Conservation (phyloP, 257 asterid species). For the Salvia miltiorrhiza region DNA sequence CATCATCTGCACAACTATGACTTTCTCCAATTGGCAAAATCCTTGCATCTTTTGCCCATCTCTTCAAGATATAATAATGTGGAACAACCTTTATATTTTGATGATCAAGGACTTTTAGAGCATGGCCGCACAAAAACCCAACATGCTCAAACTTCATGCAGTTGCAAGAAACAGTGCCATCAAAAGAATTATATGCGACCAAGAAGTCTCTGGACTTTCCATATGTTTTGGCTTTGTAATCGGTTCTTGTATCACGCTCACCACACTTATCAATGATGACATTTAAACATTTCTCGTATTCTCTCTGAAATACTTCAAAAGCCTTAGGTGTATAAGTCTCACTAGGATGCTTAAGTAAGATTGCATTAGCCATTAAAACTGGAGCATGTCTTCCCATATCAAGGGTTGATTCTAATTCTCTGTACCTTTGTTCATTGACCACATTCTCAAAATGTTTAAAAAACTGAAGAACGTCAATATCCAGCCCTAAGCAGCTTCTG, state of each 20-base stretch:
- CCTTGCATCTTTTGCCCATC: conserved; percentile 68
- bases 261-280: conserved; percentile 43
- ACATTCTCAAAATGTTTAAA: conserved; percentile 43
- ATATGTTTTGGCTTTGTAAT: conserved; percentile 54
- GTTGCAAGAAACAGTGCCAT: conserved; percentile 54
- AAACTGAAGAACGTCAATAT: conserved; percentile 42
- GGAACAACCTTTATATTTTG: conserved; percentile 57
- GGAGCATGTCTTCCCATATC: conserved; percentile 50
- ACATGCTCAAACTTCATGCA: conserved; percentile 63
- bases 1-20: conserved; percentile 29
- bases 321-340: conserved; percentile 48
- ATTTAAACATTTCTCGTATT: conserved; percentile 56
- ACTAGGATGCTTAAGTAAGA: conserved; percentile 51
- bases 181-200: conserved; percentile 44
- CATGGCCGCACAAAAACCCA: conserved; percentile 60
- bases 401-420: conserved; percentile 41
- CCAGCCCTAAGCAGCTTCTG: conserved; percentile 38
- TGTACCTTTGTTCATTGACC: conserved; percentile 52
- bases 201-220: conserved; percentile 45
- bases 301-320: conserved; percentile 54
- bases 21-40: conserved; percentile 31
- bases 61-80: conserved; percentile 45
- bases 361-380: conserved; percentile 49
- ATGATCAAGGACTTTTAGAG: conserved; percentile 59
- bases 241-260: conserved; percentile 40